phyloP scores from a whole-genome alignment of 208 protist genomes.

The Leishmania tarentolae region DNA sequence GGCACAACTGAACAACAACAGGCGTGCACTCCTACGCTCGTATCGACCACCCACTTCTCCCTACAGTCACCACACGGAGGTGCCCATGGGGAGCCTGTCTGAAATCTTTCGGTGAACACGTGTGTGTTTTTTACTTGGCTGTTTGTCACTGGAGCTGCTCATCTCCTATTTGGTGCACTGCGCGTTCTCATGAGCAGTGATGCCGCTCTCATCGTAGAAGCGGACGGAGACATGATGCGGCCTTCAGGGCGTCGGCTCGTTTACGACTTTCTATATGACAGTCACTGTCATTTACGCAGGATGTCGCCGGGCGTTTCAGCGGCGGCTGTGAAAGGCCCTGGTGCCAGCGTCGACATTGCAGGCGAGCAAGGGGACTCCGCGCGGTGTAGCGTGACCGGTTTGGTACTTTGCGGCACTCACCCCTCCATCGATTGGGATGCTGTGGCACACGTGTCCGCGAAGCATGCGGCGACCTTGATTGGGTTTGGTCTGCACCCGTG shows the following conservation, averaged over 20 bases:
- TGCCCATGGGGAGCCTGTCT: neutral
- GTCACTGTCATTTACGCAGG: conserved; percentile 24
- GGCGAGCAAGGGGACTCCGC: neutral
- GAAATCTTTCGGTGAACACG: neutral
- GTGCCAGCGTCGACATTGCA: neutral
- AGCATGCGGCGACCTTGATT: neutral
- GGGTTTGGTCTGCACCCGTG: conserved; percentile 87
- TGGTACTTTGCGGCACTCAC: conserved; percentile 81
- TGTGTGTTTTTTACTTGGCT: neutral
- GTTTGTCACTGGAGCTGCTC: neutral
- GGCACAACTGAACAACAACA: neutral
- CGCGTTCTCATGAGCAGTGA: neutral
- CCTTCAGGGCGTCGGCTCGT: neutral
- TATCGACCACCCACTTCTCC: neutral
- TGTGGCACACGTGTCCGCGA: neutral
- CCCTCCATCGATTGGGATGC: conserved; percentile 68
- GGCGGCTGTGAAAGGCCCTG: neutral
- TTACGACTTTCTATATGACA: conserved; percentile 20
- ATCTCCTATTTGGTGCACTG: neutral
- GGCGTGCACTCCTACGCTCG: neutral
- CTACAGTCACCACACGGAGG: neutral
- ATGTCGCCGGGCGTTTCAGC: neutral
- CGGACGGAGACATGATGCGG: neutral
- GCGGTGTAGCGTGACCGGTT: neutral
- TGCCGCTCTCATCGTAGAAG: neutral